Percentiles rank a stretch among this genome's conserved stretches.
Conservation (phyloP, 176 grass and related monocot genomes). For the Rhipidocladum racemiflorum region DNA sequence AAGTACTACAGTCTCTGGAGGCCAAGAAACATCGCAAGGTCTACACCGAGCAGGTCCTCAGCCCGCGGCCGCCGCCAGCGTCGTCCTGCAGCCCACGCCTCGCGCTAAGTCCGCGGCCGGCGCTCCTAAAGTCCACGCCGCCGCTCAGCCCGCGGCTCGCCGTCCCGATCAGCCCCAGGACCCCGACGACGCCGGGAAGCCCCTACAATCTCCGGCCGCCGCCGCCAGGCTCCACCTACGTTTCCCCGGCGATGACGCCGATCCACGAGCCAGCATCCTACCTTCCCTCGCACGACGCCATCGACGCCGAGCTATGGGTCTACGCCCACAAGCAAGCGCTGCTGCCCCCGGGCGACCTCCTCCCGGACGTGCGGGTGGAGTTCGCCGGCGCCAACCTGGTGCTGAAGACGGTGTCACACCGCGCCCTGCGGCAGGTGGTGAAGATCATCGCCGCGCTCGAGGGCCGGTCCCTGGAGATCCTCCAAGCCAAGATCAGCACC, state of each 20-base stretch:
- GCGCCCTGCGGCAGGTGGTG: slow-evolving; percentile 54
- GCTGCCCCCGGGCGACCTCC: not conserved
- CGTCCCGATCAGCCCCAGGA: slow-evolving; percentile 74
- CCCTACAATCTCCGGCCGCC: slow-evolving; percentile 53
- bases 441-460: slow-evolving; percentile 81
- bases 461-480: slow-evolving; percentile 69
- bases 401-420: slow-evolving; percentile 73
- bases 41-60: slow-evolving; percentile 54
- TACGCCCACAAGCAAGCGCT: slow-evolving; percentile 26
- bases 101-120: slow-evolving; percentile 43
- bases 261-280: slow-evolving; percentile 1
- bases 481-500: slow-evolving; percentile 71
- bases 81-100: slow-evolving; percentile 36
- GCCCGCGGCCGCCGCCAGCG: slow-evolving; percentile 44
- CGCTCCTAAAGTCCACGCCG: slow-evolving; percentile 34
- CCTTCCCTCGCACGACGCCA: slow-evolving; percentile 39
- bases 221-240: slow-evolving; percentile 1
- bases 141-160: slow-evolving; percentile 45
- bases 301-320: slow-evolving; percentile 35
- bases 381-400: slow-evolving; percentile 83
- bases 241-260: slow-evolving; percentile 36
- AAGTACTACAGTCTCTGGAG: slow-evolving; percentile 72
- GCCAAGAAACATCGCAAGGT: slow-evolving; percentile 84
- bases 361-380: slow-evolving; percentile 82
- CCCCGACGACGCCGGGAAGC: slow-evolving; percentile 64